phyloP scores from a whole-genome alignment of 305 asterid species.

The Ruellia speciosa region DNA sequence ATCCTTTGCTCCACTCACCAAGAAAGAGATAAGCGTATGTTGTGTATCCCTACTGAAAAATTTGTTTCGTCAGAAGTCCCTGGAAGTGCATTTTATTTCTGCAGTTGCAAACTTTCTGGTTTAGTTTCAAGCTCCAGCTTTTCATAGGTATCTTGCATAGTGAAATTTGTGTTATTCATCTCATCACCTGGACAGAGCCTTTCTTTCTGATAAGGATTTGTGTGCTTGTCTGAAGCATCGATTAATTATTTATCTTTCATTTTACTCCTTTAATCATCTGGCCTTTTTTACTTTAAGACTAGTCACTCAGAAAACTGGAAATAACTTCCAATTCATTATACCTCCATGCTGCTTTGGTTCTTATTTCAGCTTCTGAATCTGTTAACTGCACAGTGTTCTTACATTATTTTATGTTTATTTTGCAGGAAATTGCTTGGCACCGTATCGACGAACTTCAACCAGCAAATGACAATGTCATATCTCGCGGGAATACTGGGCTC shows the following conservation, averaged over 20 bases:
- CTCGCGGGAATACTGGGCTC: conserved; percentile 80
- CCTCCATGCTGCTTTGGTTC: neutral
- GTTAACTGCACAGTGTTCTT: neutral
- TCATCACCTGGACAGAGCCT: too few relatives aligned
- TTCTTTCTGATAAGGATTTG: too few relatives aligned
- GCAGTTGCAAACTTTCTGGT: neutral
- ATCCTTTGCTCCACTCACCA: conserved; percentile 63
- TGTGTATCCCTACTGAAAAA: conserved; percentile 5
- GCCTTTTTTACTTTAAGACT: too few relatives aligned
- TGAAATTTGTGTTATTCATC: too few relatives aligned
- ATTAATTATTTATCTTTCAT: neutral
- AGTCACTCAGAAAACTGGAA: conserved; percentile 1
- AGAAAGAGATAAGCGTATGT: conserved; percentile 87
- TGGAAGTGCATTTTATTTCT: conserved; percentile 2
- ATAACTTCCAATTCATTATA: neutral
- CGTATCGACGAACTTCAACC: conserved; percentile 80
- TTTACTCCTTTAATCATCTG: neutral
- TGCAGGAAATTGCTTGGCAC: conserved; percentile 97
- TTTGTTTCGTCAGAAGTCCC: neutral
- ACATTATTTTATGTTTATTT: conserved; percentile 11
- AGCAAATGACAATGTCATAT: conserved; percentile 75
- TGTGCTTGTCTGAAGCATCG: too few relatives aligned
- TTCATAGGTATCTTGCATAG: neutral
- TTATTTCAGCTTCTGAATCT: neutral
- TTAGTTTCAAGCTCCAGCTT: neutral